phyloP scores from a whole-genome alignment of 2,329 filamentous ascomycete genomes.

The Nectriaceae sp. region DNA sequence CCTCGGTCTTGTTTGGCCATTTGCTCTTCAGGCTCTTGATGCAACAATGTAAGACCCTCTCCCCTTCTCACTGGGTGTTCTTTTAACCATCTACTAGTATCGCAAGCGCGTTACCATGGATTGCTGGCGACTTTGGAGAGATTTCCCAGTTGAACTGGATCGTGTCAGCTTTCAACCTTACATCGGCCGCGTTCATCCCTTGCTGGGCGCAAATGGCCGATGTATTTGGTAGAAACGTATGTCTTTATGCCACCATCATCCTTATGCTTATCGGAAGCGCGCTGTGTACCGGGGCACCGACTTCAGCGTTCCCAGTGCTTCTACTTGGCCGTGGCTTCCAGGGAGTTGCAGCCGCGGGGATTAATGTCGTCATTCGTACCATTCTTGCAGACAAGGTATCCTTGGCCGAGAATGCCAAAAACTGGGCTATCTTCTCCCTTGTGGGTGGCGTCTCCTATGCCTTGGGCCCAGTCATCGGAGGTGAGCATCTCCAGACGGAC shows the following conservation, averaged over 20 bases:
- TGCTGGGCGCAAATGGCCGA: slow-evolving; percentile 66
- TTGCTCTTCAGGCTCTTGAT: slow-evolving; percentile 63
- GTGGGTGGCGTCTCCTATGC: slow-evolving; percentile 61
- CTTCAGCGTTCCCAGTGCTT: slow-evolving; percentile 56
- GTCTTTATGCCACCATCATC: slow-evolving; percentile 58
- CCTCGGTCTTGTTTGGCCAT: slow-evolving; percentile 59
- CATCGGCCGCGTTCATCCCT: slow-evolving; percentile 67
- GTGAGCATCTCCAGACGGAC: slow-evolving; percentile 16
- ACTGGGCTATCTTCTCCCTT: slow-evolving; percentile 63
- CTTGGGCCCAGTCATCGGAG: slow-evolving; percentile 63
- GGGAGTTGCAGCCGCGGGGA: slow-evolving; percentile 61
- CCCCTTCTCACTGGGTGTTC: not conserved
- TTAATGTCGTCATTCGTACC: slow-evolving; percentile 61
- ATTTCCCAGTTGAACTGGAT: slow-evolving; percentile 68
- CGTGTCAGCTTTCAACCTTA: slow-evolving; percentile 68
- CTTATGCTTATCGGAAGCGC: slow-evolving; percentile 62
- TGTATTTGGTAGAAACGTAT: slow-evolving; percentile 62
- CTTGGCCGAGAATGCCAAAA: slow-evolving; percentile 61
- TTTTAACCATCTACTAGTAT: slow-evolving; percentile 25
- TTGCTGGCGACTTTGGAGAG: slow-evolving; percentile 64
- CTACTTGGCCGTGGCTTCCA: slow-evolving; percentile 65
- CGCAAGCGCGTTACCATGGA: slow-evolving; percentile 47
- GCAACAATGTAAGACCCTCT: slow-evolving; percentile 54
- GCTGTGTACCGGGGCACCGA: slow-evolving; percentile 60
- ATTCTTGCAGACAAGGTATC: slow-evolving; percentile 67